phyloP scores from a whole-genome alignment of 306 rosid species.

The Lagenaria siceraria region DNA sequence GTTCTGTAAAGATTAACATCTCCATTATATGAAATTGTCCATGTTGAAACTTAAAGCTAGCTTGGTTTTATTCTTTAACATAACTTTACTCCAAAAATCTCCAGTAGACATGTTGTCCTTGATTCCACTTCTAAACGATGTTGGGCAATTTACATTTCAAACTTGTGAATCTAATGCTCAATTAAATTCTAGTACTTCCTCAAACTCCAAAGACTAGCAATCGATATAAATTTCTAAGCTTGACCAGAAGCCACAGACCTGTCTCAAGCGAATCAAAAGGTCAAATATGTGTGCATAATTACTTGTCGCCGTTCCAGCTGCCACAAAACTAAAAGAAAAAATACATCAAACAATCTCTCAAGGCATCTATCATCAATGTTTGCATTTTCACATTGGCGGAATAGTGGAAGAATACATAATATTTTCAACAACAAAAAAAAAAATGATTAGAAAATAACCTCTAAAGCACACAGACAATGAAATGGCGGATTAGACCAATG shows the following conservation, averaged over 20 bases:
- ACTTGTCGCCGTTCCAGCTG: conserved; percentile 51
- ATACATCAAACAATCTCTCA: conserved; percentile 5
- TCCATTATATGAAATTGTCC: background rate
- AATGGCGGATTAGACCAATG: background rate
- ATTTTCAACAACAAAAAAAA: background rate
- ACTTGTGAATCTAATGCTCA: background rate
- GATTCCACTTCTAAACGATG: too few species aligned
- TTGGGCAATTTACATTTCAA: background rate
- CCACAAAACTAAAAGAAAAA: conserved; percentile 45
- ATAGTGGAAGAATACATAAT: background rate
- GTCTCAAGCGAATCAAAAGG: conserved; percentile 82
- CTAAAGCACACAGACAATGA: too few species aligned
- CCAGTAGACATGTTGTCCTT: too few species aligned
- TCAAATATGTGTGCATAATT: conserved; percentile 94
- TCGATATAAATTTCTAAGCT: background rate
- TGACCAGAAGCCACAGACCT: conserved; percentile 35
- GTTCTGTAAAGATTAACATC: background rate
- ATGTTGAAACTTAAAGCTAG: too few species aligned
- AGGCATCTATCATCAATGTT: background rate
- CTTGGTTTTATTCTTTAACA: too few species aligned
- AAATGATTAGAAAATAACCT: background rate
- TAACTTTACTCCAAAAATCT: too few species aligned
- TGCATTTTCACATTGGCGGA: background rate
- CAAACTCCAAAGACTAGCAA: background rate
- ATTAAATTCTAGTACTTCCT: background rate